A percentile compares a stretch with the other conserved stretches of the same genome.
Evolutionary conservation across 2,329 filamentous ascomycete genomes (phyloP).

Genomic region (Colletotrichum truncatum): DNA sequence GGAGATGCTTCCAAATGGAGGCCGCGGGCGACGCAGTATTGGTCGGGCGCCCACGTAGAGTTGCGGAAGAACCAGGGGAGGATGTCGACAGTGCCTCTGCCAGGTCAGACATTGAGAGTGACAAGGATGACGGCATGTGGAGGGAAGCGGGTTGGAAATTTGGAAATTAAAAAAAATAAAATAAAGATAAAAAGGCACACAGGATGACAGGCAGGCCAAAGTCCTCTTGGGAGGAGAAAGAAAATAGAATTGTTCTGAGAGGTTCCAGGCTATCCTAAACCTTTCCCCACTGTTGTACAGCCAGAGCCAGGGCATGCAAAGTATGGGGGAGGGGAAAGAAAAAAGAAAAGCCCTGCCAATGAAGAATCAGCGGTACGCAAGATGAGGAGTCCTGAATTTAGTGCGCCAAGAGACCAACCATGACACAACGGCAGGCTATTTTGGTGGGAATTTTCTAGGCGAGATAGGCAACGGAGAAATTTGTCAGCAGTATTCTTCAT

Average conservation of each 20-base stretch:
- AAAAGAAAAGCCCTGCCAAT: neutral
- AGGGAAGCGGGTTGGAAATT: neutral
- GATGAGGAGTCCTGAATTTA: constrained; percentile 1
- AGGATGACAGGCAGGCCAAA: too few species aligned
- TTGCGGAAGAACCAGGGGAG: neutral
- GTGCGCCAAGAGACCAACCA: neutral
- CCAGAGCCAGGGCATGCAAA: too few species aligned
- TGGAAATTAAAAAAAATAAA: too few species aligned
- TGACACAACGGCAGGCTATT: neutral
- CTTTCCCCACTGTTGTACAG: too few species aligned
- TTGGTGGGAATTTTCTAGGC: neutral
- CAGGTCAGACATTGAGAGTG: constrained; percentile 4
- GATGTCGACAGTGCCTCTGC: neutral
- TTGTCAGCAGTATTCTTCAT: neutral
- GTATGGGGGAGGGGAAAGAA: neutral
- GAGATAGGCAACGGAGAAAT: too few species aligned
- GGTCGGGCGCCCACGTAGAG: neutral
- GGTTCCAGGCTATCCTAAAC: neutral
- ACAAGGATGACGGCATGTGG: neutral
- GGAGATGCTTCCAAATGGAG: constrained; percentile 25
- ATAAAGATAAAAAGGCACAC: too few species aligned
- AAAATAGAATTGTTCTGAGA: neutral
- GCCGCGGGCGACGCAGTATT: constrained; percentile 18
- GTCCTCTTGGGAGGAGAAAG: too few species aligned
- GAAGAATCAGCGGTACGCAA: neutral